Evolutionary conservation across 129 eudicot genomes (phyloP).

Genomic region (Smallanthus sonchifolius): DNA sequence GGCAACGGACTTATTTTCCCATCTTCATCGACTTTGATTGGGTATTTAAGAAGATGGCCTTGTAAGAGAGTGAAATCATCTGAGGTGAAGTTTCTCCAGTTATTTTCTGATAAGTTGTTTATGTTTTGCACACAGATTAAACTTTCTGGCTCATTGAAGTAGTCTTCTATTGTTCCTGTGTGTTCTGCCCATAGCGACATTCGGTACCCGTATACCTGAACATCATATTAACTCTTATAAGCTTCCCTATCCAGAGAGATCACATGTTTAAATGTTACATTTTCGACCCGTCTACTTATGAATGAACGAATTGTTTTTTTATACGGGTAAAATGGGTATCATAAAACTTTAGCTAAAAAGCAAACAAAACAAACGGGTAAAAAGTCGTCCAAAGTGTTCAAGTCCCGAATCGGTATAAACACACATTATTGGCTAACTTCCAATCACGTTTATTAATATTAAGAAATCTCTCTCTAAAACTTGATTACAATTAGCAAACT

Average conservation of each 20-base stretch:
- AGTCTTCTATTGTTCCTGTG: constrained; percentile 47
- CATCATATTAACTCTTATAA: not conserved
- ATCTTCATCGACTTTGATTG: constrained; percentile 42
- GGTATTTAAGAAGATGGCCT: constrained; percentile 89
- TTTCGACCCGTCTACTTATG: not conserved
- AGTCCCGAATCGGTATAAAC: no score
- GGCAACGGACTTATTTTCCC: constrained; percentile 69
- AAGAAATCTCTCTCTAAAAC: no score
- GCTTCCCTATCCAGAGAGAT: not conserved
- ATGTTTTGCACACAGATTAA: constrained; percentile 43
- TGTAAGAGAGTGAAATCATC: constrained; percentile 50
- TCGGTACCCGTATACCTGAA: constrained; percentile 85
- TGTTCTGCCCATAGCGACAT: constrained; percentile 98
- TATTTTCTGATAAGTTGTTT: constrained; percentile 58
- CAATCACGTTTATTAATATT: no score
- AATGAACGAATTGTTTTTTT: not conserved
- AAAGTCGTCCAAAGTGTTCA: not conserved
- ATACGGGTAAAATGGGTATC: not conserved
- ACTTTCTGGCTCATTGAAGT: constrained; percentile 56
- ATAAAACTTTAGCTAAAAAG: not conserved
- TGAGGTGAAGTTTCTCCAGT: constrained; percentile 59
- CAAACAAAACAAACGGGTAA: not conserved
- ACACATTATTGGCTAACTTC: no score
- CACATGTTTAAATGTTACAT: not conserved
- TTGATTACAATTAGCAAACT: no score